phyloP scores from a whole-genome alignment of 768 basidiomycete genomes.

The Collybia sp. region DNA sequence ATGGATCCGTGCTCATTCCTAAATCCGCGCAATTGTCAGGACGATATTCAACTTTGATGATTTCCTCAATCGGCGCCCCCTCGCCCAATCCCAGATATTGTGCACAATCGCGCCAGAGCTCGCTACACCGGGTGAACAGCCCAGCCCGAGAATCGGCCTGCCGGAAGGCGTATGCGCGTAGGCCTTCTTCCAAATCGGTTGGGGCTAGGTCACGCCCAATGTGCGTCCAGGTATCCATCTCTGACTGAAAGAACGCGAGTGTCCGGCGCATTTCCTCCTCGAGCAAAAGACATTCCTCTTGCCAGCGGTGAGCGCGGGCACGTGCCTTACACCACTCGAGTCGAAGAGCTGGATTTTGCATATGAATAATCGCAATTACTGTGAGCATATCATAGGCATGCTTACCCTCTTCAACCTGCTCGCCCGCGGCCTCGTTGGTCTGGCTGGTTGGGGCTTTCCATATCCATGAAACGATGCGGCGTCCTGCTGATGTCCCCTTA shows the following conservation, averaged over 20 bases:
- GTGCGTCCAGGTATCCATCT: not conserved
- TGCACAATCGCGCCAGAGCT: too few species aligned
- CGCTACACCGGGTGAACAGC: not conserved
- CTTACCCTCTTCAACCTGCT: too few species aligned
- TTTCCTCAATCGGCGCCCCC: too few species aligned
- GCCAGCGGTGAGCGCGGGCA: conserved; percentile 3
- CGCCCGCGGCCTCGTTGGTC: too few species aligned
- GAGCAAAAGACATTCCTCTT: not conserved
- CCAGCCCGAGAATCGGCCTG: not conserved
- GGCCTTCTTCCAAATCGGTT: not conserved
- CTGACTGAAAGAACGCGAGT: not conserved
- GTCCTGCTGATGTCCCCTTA: not conserved
- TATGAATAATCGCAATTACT: not conserved
- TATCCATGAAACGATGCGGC: conserved; percentile 3
- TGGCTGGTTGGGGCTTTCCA: not conserved
- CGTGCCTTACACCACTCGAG: not conserved
- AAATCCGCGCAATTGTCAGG: too few species aligned
- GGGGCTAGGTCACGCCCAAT: not conserved
- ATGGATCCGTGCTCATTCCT: too few species aligned
- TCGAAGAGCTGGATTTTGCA: not conserved
- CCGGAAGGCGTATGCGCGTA: not conserved
- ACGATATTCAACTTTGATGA: too few species aligned
- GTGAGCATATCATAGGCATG: too few species aligned
- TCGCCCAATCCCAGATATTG: too few species aligned
- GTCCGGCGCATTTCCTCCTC: not conserved